Base-by-base conservation (phyloP, 371 early-diverging fungal genomes). In the Capniomyces stellatus region DNA sequence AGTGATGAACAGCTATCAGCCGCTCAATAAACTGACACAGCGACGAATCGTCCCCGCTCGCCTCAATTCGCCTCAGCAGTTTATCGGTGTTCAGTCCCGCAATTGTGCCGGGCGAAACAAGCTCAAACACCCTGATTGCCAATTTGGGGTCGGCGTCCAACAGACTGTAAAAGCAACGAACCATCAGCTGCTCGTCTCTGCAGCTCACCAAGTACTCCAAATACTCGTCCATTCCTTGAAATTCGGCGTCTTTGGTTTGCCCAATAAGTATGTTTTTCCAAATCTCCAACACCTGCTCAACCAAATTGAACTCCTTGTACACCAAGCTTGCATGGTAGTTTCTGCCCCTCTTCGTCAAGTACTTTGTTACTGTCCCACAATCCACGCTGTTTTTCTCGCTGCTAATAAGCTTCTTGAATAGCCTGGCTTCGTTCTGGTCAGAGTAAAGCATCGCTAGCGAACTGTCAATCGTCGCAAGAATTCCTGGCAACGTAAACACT, bases 11-110 rank as follows among this genome's bases (percentile, higher is more conserved):
- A 0, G 29, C 18, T 12, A 66, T 29, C 3, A 67, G 60, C 23
- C 67, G 59, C 55, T 67, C 69, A 24, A 67, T 63, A 29, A 67
- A 60, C 19, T 30, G 41, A 1, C 66, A 59, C 52, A 63, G 35
- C 2, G 58, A 29, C 29, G 29, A 15, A 43, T 51, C 35, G 30
- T 65, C 57, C 1, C 56, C 57, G 0, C 19, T 23, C 6, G 28
- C 3, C 42, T 67, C 63, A 1, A 67, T 46, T 4, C 47, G 35
- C 12, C 15, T 18, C 30, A 67, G 46, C 0, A 42, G 58, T 0
- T n/a, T 19, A 39, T 67, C 63, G 2, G 60, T 61, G 12, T 67
- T 63, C 10, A 67, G 31, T 2, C 19, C 6, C 4, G 52, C 52
- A 0, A 67, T 60, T 0, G 64, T 35, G 1, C 2, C 54, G 31